Evolutionary conservation across 257 asterid species (phyloP), one percentile per base, ranked within the genome.

Genomic region (Prunella vulgaris): DNA sequence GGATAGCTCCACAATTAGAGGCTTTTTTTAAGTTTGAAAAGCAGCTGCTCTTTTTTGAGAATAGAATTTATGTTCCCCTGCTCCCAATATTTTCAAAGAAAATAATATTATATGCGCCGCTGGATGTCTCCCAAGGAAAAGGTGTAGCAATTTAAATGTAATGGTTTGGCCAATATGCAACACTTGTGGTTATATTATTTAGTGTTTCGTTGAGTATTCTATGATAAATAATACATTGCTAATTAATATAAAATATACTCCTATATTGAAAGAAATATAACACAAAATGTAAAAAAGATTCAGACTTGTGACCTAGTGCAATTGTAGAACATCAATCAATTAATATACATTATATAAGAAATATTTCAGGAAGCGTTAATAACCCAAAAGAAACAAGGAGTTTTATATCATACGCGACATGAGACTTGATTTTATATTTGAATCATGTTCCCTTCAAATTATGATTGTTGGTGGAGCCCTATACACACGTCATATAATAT

Each of bases 1-100:
- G 58, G 81, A 69, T 56, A 10, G 7, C 24, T 60, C 84, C 84
- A 76, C 74, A 40, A 81, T 78, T 61, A 71, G 65, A 53, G 78
- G 81, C 77, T 75, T 75, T 80, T 75, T 80, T 74, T 46, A 3
- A 20, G 42, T 64, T 67, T 78, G 69, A 21, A 70, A 78, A 78
- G 63, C 30, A 25, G 42, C 52, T 27, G 4, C 76, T 58, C 77
- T 71, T 74, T 68, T 58, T 33, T 60, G 69, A 79, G 71, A 69
- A 40, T n/a, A 53, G 65, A 24, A 28, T 32, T 18, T 3, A 32
- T 53, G 68, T 76, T 69, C 18, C 27, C 12, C 58, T 51, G 27
- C 27, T 20, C 27, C 58, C 58, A 1, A 46, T 46, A n/a, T 46
- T n/a, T 46, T 46, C 53, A 4, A 15, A 21, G 51, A 13, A 3